Evolutionary conservation across 345 rosid genomes (phyloP).

Genomic region (Populus davidiana): DNA sequence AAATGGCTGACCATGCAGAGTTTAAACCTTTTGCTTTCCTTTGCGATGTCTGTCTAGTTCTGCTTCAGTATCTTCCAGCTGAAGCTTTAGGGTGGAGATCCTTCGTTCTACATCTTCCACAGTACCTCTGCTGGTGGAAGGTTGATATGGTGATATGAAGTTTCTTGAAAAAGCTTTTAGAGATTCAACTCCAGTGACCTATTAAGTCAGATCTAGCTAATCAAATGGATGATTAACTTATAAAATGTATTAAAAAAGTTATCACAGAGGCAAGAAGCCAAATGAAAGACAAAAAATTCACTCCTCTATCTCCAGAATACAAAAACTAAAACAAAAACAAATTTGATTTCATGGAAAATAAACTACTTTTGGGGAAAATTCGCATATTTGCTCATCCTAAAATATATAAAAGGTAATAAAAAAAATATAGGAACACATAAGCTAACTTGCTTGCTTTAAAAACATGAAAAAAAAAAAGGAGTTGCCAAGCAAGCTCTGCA

Average conservation of each 20-base stretch:
- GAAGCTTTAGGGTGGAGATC: constrained; percentile 47
- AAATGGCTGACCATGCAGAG: background rate
- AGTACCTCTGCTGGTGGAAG: constrained; percentile 36
- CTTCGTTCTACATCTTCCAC: constrained; percentile 60
- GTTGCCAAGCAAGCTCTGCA: background rate
- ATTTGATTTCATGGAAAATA: background rate
- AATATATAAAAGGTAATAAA: background rate
- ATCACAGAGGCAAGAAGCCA: background rate
- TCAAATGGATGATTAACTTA: constrained; percentile 13
- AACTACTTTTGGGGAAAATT: background rate
- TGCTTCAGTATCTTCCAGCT: constrained; percentile 65
- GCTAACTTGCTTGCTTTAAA: background rate
- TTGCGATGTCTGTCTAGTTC: constrained; percentile 59
- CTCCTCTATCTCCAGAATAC: background rate
- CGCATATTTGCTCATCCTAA: background rate
- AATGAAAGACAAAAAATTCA: background rate
- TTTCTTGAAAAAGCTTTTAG: constrained; percentile 65
- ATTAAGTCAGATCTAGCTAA: constrained; percentile 12
- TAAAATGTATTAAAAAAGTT: background rate
- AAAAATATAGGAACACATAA: background rate
- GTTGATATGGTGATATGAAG: constrained; percentile 61
- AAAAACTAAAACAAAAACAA: background rate
- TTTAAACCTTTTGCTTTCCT: constrained; percentile 51
- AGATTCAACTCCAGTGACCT: constrained; percentile 98
- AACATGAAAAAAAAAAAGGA: background rate